Conservation (phyloP, 2,329 filamentous ascomycete genomes). For the Aureobasidium subglaciale region DNA sequence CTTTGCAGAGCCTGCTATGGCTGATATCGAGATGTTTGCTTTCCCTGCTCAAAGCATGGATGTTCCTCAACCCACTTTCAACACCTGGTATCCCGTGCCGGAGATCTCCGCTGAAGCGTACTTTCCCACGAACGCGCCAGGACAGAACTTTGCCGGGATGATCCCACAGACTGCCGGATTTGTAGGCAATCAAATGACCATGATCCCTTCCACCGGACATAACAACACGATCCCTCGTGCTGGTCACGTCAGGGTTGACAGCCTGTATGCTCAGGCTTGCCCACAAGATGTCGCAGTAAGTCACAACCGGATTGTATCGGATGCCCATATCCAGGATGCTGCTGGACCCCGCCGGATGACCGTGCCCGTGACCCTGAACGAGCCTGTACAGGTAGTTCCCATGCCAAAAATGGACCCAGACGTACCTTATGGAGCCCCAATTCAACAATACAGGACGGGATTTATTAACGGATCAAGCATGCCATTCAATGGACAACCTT, state of each 20-base stretch:
- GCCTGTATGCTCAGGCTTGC: slow-evolving; percentile 9
- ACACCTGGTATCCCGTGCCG: background rate
- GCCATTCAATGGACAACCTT: background rate
- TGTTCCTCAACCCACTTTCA: background rate
- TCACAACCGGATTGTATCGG: background rate
- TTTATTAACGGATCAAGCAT: background rate
- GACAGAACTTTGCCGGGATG: background rate
- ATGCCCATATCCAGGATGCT: background rate
- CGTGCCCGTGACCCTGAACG: background rate
- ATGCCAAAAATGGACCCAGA: background rate
- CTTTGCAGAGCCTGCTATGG: slow-evolving; percentile 2
- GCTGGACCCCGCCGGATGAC: slow-evolving; percentile 6
- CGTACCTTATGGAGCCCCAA: slow-evolving; percentile 4
- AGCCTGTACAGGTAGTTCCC: background rate
- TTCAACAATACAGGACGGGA: slow-evolving; percentile 7
- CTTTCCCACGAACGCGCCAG: background rate
- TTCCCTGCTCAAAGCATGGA: slow-evolving; percentile 7
- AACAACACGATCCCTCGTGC: background rate
- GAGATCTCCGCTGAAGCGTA: background rate
- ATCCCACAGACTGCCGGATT: slow-evolving; percentile 14
- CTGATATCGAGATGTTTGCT: background rate
- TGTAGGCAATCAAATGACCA: slow-evolving; percentile 5
- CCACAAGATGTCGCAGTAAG: slow-evolving; percentile 12
- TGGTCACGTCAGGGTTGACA: slow-evolving; percentile 1
- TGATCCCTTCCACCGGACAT: background rate